phyloP scores from a whole-genome alignment of 176 grass and related monocot species.

The Saccharum officinarum region DNA sequence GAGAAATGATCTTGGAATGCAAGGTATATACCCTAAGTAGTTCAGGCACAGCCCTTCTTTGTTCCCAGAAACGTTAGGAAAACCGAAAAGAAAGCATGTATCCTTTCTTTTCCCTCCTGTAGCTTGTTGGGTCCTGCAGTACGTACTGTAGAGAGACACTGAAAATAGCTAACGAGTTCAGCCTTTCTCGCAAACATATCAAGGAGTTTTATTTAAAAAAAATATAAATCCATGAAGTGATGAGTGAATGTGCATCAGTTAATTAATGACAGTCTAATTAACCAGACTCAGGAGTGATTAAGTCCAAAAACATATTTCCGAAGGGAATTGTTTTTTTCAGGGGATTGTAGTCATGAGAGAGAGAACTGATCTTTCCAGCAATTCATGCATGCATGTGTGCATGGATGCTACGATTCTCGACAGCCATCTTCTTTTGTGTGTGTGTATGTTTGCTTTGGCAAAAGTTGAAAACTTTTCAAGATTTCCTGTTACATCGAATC shows the following conservation, averaged over 20 bases:
- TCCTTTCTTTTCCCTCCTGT: not conserved
- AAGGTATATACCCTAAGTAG: conserved; percentile 45
- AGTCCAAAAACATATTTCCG: not conserved
- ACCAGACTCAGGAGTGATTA: not conserved
- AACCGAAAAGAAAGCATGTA: not conserved
- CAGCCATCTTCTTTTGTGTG: not conserved
- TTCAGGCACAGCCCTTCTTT: not conserved
- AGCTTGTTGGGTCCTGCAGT: not conserved
- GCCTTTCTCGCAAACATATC: not conserved
- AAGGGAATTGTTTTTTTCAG: not conserved
- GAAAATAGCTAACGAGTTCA: not conserved
- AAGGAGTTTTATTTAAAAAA: too few species aligned
- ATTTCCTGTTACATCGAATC: too few species aligned
- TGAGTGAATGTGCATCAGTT: not conserved
- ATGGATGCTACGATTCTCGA: conserved; percentile 23
- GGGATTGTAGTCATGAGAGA: not conserved
- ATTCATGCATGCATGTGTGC: too few species aligned
- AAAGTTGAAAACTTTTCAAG: too few species aligned
- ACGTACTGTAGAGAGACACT: not conserved
- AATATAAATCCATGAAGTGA: not conserved
- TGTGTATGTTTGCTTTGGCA: conserved; percentile 19
- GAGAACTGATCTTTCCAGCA: not conserved
- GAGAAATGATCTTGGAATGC: conserved; percentile 75
- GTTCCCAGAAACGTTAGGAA: not conserved
- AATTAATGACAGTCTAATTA: conserved; percentile 15